Conservation (phyloP, 495 filamentous ascomycete genomes). For the Sphaerosporella brunnea region DNA sequence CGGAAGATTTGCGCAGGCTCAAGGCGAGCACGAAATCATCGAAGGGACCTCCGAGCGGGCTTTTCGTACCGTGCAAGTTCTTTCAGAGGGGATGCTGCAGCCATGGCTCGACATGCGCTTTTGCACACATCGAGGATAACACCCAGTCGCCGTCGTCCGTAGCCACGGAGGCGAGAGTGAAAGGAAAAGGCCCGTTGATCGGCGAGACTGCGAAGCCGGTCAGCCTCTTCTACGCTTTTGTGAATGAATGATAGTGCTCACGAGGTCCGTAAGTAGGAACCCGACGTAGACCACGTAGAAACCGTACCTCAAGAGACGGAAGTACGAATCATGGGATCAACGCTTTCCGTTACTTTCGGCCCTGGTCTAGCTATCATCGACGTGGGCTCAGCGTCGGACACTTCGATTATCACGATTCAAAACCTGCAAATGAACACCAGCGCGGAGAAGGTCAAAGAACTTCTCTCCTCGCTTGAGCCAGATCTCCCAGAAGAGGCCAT, state of each 20-base stretch:
- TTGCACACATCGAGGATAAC: slow-evolving; percentile 11
- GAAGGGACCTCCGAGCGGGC: background rate
- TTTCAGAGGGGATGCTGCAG: slow-evolving; percentile 14
- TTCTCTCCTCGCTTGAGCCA: slow-evolving; percentile 7
- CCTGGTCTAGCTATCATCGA: slow-evolving; percentile 9
- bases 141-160: background rate
- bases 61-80: slow-evolving; percentile 15
- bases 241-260: background rate
- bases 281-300: background rate
- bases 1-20: background rate
- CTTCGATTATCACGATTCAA: slow-evolving; percentile 13
- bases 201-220: background rate
- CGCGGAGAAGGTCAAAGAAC: background rate
- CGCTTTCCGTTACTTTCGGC: slow-evolving; percentile 16
- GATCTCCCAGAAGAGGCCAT: slow-evolving; percentile 7
- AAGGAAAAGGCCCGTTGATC: background rate
- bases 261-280: background rate
- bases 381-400: slow-evolving; percentile 4
- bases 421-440: slow-evolving; percentile 5
- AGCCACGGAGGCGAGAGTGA: background rate
- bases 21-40: background rate
- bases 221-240: background rate
- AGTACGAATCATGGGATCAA: slow-evolving; percentile 14
- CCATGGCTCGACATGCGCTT: slow-evolving; percentile 9
- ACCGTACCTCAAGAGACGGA: slow-evolving; percentile 1